Evolutionary conservation across 1,284 basidiomycete genomes (phyloP), one percentile per base, ranked within the genome.

Genomic region (Neolentinus lepideus): DNA sequence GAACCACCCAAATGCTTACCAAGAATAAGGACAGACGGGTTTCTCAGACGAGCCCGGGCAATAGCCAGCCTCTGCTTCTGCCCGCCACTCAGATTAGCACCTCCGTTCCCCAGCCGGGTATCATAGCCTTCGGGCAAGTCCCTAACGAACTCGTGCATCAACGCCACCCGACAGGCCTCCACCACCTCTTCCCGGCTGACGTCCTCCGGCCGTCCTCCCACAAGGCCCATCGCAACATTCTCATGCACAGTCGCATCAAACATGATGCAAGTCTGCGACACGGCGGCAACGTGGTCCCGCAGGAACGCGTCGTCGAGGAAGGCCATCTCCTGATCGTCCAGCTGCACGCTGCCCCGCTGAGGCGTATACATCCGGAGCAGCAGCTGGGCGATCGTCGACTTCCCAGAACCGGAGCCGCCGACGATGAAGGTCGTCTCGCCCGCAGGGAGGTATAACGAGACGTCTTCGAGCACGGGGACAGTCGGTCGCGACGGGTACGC

Each of bases 1-100:
- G 52, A 27, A 9, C 55, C 16, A 48, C 22, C 36, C 19, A 12
- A 54, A 22, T 54, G 78, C 85, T 60, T 59, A 94, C 93, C 93
- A 31, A 99, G 85, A 65, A 99, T 90, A 59, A 99, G 76, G 16
- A 99, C 87, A 0, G 87, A 83, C 0, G 96, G 94, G 69, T 99
- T 84, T 53, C 94, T 79, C 56, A 99, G 73, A 57, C 84, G 79
- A 1, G 94, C 95, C 54, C 96, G 77, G 1, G 97, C 96, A 60
- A 99, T 87, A 1, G 94, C 92, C 16, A 99, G 68, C 10, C 97
- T 74, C 73, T 99, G 97, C 63, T 85, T 85, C 77, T 99, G 97
- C 2, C 96, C 96, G 25, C 97, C 96, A 59, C 90, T 93, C 58
- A 98, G 73, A 53, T 80, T 83, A 1, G 88, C 81, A 2, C 92